phyloP scores from a whole-genome alignment of 2,329 filamentous ascomycete species.

The Aspergillus caelatus region DNA sequence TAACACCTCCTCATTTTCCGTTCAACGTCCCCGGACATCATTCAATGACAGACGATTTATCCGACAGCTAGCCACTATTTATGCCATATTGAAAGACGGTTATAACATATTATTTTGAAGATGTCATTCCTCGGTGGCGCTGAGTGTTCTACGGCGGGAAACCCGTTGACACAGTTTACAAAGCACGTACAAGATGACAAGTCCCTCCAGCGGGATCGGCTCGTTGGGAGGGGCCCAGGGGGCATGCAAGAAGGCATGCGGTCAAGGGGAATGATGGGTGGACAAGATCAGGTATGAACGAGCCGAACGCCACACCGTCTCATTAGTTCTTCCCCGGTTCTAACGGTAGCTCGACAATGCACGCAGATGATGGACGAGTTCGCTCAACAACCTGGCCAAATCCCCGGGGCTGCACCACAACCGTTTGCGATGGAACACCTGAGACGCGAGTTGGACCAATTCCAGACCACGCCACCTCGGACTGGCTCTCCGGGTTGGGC shows the following conservation, averaged over 20 bases:
- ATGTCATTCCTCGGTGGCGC: conserved; percentile 98
- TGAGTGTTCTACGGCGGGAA: conserved; percentile 94
- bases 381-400: conserved; percentile 72
- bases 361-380: conserved; percentile 89
- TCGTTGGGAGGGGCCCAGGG: conserved; percentile 74
- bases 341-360: conserved; percentile 30
- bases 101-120: conserved; percentile 21
- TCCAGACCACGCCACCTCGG: conserved; percentile 53
- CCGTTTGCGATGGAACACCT: conserved; percentile 70
- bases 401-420: conserved; percentile 57
- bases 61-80: neutral
- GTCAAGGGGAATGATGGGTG: conserved; percentile 67
- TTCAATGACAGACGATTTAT: neutral
- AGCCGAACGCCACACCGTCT: neutral
- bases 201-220: conserved; percentile 85
- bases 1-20: conserved; percentile 5
- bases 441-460: conserved; percentile 62
- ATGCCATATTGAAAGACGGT: neutral
- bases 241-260: conserved; percentile 76
- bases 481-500: conserved; percentile 64
- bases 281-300: conserved; percentile 69
- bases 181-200: conserved; percentile 98
- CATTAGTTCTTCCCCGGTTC: conserved; percentile 3
- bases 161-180: conserved; percentile 94
- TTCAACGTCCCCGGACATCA: neutral